Conservation (phyloP, 179 eudicot species). For the Vitellaria paradoxa region DNA sequence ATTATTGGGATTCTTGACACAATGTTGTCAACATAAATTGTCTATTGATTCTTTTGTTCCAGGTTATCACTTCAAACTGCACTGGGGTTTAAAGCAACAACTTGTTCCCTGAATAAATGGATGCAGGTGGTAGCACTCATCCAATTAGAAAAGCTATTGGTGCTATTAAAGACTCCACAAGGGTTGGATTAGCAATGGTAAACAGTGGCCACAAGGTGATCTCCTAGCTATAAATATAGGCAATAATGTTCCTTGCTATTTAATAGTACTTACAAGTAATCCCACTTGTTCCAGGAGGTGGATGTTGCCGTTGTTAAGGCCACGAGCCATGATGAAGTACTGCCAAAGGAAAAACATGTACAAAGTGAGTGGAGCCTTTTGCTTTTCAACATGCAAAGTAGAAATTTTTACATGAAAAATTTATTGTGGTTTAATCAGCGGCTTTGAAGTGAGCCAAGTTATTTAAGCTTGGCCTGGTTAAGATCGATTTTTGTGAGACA, state of each 20-base stretch:
- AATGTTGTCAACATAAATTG: background rate
- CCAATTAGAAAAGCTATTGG: conserved; percentile 32
- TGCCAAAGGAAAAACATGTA: conserved; percentile 38
- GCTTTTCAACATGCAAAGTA: background rate
- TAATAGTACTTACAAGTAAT: background rate
- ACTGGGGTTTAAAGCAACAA: background rate
- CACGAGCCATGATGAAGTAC: conserved; percentile 36
- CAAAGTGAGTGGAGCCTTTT: conserved; percentile 25
- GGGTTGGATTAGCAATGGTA: conserved; percentile 32
- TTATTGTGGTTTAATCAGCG: background rate
- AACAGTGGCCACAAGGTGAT: conserved; percentile 38
- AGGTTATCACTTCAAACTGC: background rate
- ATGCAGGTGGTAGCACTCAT: conserved; percentile 16
- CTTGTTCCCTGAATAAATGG: conserved; percentile 10
- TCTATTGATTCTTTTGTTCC: background rate
- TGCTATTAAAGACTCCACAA: conserved; percentile 38
- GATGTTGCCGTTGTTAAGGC: conserved; percentile 42
- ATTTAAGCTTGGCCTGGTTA: background rate
- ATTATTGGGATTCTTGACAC: too few relatives aligned
- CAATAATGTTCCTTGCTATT: background rate
- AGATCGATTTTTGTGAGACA: too few relatives aligned
- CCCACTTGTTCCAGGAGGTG: conserved; percentile 23
- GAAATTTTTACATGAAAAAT: background rate
- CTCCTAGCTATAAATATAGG: background rate
- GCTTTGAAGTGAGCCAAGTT: background rate